These are phyloP conservation scores for Phaeosphaeriaceae sp. DNA, from an alignment of 2,329 filamentous ascomycete species.

Conservation along the genomic window DNA sequence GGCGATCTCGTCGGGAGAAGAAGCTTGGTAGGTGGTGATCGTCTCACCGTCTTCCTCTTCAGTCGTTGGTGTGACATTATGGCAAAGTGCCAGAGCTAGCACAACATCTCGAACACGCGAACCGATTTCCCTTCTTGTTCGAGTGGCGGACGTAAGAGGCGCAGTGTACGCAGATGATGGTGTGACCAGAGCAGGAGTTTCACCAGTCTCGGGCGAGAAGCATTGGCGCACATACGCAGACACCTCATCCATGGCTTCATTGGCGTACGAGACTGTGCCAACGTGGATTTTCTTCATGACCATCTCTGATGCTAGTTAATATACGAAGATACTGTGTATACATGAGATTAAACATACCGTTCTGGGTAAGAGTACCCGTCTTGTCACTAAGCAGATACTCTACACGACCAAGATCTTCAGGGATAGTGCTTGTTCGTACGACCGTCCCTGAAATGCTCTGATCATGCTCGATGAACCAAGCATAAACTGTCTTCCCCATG, in stretches of 20 bases:
- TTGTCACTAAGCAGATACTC: constrained; percentile 98
- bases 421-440: constrained; percentile 95
- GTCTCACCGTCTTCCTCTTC: constrained; percentile 82
- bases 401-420: constrained; percentile 92
- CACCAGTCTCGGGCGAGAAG: constrained; percentile 63
- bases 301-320: constrained; percentile 70
- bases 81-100: constrained; percentile 88
- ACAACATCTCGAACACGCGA: constrained; percentile 92
- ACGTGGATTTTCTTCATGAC: constrained; percentile 99
- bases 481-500: constrained; percentile 96
- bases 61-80: constrained; percentile 92
- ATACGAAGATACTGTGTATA: background rate
- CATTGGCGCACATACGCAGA: constrained; percentile 83
- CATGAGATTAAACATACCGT: constrained; percentile 59
- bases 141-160: constrained; percentile 71
- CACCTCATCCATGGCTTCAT: constrained; percentile 99
- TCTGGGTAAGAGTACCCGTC: constrained; percentile 96
- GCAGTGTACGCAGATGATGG: constrained; percentile 75
- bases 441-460: constrained; percentile 89
- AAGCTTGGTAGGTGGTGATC: constrained; percentile 90
- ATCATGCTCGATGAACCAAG: constrained; percentile 92
- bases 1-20: constrained; percentile 96
- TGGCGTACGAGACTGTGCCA: constrained; percentile 96
- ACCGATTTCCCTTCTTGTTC: constrained; percentile 91
- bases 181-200: constrained; percentile 66